Conservation (phyloP, 352 stramenopile genomes). For the Globisporangium abappressorium region DNA sequence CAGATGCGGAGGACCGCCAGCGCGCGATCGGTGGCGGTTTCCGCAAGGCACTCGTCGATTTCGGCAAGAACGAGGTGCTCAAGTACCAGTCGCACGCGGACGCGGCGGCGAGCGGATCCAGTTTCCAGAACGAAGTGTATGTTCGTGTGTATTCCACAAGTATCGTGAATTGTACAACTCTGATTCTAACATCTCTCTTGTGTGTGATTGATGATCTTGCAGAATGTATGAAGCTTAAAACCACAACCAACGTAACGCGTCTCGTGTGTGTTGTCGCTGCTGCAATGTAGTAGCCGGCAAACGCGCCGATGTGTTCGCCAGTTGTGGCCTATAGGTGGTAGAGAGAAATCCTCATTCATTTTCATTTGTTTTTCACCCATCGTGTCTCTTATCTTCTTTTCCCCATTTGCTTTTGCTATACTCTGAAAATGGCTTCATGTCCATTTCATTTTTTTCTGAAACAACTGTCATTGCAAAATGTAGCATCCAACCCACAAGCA, state of each 20-base stretch:
- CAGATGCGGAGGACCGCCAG: conserved; percentile 67
- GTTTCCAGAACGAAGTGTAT: conserved; percentile 92
- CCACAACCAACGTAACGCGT: background rate
- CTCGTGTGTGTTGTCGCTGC: background rate
- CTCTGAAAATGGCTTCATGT: background rate
- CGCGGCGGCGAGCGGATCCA: conserved; percentile 82
- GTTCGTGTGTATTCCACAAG: conserved; percentile 1
- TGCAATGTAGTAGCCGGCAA: conserved; percentile 1
- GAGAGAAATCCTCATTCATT: conserved; percentile 21
- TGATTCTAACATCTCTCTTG: background rate
- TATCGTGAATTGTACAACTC: background rate
- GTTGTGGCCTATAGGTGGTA: conserved; percentile 14
- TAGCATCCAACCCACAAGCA: background rate
- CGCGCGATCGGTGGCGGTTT: conserved; percentile 81
- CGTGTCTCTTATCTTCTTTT: background rate
- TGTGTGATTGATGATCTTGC: conserved; percentile 13
- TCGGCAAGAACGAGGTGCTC: conserved; percentile 86
- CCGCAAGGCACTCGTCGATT: conserved; percentile 71
- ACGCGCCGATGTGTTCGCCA: background rate
- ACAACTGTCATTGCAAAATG: too few relatives aligned
- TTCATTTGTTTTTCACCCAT: conserved; percentile 8
- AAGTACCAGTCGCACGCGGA: conserved; percentile 89
- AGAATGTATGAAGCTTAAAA: conserved; percentile 87
- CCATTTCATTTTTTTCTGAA: background rate
- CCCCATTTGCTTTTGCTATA: background rate